Percentiles rank a stretch among this genome's conserved stretches.
Conservation (phyloP, 73 alveolate genomes). For the Tetrahymena elliotti region DNA sequence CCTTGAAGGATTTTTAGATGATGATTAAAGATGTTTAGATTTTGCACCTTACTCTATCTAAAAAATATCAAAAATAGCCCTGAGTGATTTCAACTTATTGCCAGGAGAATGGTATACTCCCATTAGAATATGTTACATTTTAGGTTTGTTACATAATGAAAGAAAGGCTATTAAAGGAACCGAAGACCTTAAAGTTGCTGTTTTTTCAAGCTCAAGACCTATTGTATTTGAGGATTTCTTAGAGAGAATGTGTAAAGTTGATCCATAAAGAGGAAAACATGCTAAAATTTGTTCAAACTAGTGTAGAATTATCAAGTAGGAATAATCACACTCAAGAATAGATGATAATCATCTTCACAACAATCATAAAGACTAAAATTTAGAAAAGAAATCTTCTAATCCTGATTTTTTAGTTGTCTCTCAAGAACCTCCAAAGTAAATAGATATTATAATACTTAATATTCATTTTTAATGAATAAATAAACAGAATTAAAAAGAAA, state of each 20-base stretch:
- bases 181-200: background rate
- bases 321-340: slow-evolving; percentile 1
- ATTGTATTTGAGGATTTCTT: background rate
- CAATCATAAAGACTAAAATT: background rate
- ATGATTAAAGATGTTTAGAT: background rate
- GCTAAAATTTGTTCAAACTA: background rate
- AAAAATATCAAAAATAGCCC: slow-evolving; percentile 25
- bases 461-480: too few relatives aligned
- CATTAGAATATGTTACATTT: slow-evolving; percentile 5
- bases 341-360: background rate
- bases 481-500: too few relatives aligned
- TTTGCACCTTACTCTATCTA: slow-evolving; percentile 26
- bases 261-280: slow-evolving; percentile 10
- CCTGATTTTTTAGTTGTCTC: background rate
- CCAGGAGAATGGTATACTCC: slow-evolving; percentile 47
- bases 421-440: background rate
- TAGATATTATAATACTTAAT: too few relatives aligned
- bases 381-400: background rate
- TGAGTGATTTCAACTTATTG: slow-evolving; percentile 11
- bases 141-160: slow-evolving; percentile 20
- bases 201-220: background rate
- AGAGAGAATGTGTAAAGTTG: background rate
- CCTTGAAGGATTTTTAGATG: slow-evolving; percentile 23
- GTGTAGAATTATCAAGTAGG: slow-evolving; percentile 10
- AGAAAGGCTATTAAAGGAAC: background rate